Conservation (phyloP, 768 basidiomycete species). For the Daedaleopsis nitida region DNA sequence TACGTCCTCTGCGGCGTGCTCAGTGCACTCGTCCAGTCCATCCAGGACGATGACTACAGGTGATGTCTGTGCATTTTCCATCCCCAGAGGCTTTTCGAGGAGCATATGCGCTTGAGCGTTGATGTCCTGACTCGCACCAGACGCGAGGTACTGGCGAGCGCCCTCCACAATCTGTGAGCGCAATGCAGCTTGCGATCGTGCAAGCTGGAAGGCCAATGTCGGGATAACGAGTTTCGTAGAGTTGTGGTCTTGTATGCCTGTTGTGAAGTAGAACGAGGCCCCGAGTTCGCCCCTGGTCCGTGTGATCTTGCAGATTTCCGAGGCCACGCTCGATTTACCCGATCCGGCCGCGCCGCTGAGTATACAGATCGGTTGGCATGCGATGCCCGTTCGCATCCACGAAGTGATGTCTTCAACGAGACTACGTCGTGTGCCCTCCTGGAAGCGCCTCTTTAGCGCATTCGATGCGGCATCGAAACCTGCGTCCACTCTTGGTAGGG, state of each 20-base stretch:
- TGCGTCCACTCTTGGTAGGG: background rate
- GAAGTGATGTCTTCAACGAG: background rate
- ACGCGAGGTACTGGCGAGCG: background rate
- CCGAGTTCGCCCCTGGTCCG: constrained; percentile 28
- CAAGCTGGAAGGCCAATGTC: constrained; percentile 35
- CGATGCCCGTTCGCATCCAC: background rate
- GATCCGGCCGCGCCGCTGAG: constrained; percentile 37
- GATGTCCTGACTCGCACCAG: background rate
- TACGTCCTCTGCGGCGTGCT: constrained; percentile 1
- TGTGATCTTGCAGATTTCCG: constrained; percentile 31
- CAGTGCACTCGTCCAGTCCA: constrained; percentile 38
- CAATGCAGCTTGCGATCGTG: constrained; percentile 15
- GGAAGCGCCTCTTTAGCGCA: background rate
- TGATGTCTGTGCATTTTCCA: background rate
- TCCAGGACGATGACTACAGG: constrained; percentile 37
- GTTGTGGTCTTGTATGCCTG: constrained; percentile 17
- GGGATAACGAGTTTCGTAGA: constrained; percentile 29
- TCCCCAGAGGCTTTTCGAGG: constrained; percentile 12
- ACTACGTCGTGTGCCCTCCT: background rate
- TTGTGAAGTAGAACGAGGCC: constrained; percentile 36
- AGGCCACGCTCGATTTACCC: constrained; percentile 41
- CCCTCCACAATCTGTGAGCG: constrained; percentile 10
- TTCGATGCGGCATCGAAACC: background rate
- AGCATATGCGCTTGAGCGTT: constrained; percentile 2
- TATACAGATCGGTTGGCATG: constrained; percentile 25